Evolutionary conservation across 352 stramenopile species (phyloP).

Genomic region (Poterioochromonas sp.): DNA sequence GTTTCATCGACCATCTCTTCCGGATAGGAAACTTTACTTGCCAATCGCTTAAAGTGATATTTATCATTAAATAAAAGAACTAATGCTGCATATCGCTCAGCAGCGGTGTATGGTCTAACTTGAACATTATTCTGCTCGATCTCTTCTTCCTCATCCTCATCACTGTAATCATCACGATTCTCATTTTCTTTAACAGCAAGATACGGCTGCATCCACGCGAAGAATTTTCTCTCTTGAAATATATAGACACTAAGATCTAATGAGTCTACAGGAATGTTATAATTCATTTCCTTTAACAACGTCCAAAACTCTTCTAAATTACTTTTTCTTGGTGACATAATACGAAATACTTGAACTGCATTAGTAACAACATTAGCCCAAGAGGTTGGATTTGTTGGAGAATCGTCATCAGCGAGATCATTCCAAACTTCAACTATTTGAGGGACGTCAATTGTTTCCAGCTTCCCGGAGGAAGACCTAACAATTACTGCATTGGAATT

Average conservation of each 20-base stretch:
- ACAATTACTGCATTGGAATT: not conserved
- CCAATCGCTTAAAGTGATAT: not conserved
- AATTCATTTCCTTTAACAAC: not conserved
- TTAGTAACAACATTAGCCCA: not conserved
- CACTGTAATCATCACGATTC: no score
- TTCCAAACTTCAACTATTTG: not conserved
- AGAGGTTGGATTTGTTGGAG: not conserved
- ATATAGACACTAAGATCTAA: not conserved
- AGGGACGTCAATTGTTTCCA: not conserved
- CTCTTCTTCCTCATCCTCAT: no score
- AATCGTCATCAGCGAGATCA: not conserved
- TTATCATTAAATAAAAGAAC: conserved; percentile 3
- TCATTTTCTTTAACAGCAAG: not conserved
- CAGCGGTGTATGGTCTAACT: not conserved
- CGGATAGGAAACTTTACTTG: not conserved
- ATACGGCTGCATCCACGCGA: not conserved
- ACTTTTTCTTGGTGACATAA: not conserved
- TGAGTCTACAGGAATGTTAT: not conserved
- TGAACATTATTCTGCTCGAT: no score
- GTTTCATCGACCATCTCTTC: not conserved
- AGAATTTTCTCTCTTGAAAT: not conserved
- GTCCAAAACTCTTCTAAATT: conserved; percentile 9
- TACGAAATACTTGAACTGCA: not conserved
- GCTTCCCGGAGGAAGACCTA: not conserved
- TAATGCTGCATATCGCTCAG: not conserved